Percentiles rank a stretch among this genome's conserved stretches.
These are phyloP conservation scores for Pseudodiploospora longispora DNA, from an alignment of 2,329 filamentous ascomycete species.

Conservation along the genomic window DNA sequence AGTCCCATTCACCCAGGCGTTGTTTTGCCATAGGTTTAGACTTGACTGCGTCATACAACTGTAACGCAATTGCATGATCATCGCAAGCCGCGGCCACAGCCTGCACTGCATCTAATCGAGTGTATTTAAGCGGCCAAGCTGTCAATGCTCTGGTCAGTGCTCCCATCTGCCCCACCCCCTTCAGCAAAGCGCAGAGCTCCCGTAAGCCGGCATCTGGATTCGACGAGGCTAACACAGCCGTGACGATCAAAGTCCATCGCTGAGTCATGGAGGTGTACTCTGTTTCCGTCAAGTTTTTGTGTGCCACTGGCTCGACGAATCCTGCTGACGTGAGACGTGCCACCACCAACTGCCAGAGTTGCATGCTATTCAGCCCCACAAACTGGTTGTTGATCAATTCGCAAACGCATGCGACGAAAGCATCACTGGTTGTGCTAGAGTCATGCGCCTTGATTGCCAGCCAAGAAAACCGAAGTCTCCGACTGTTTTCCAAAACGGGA, in stretches of 20 bases:
- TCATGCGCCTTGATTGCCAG: constrained; percentile 14
- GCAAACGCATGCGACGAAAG: constrained; percentile 9
- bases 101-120: constrained; percentile 8
- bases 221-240: constrained; percentile 5
- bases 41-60: constrained; percentile 14
- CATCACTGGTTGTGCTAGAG: constrained; percentile 5
- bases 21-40: constrained; percentile 1
- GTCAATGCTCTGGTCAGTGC: constrained; percentile 6
- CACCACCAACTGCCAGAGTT: constrained; percentile 15
- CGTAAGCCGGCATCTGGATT: constrained; percentile 1
- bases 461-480: constrained; percentile 15
- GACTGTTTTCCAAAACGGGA: constrained; percentile 1
- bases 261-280: constrained; percentile 9
- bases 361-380: constrained; percentile 7
- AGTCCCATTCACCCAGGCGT: constrained; percentile 17
- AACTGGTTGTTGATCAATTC: not conserved
- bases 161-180: constrained; percentile 10
- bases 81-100: constrained; percentile 12
- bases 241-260: constrained; percentile 13
- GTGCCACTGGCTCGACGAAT: constrained; percentile 2
- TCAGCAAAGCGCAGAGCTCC: constrained; percentile 10
- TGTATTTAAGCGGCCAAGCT: constrained; percentile 1
- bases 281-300: constrained; percentile 5
- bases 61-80: constrained; percentile 18
- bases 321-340: constrained; percentile 9